phyloP scores from a whole-genome alignment of 2,329 filamentous ascomycete species.

The Aspergillus felis region DNA sequence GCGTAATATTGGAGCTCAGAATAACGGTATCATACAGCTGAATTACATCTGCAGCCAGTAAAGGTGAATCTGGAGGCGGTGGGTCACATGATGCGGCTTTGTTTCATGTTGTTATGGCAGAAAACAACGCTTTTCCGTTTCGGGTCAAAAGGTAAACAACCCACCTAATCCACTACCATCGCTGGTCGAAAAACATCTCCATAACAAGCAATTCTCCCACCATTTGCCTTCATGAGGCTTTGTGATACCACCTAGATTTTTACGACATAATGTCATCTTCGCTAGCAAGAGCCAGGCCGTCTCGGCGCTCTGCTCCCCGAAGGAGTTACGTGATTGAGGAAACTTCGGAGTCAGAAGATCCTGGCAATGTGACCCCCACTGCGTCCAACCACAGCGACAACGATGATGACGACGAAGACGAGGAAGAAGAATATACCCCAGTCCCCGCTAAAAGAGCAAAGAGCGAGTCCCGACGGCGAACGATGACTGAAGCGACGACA shows the following conservation, averaged over 20 bases:
- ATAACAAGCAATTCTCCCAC: constrained; percentile 12
- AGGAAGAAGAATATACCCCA: constrained; percentile 78
- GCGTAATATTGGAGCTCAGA: constrained; percentile 10
- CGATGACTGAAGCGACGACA: constrained; percentile 48
- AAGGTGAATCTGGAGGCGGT: constrained; percentile 22
- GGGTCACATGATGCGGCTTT: constrained; percentile 1
- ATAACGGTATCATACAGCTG: constrained; percentile 14
- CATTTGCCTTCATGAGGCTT: constrained; percentile 26
- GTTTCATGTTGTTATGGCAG: constrained; percentile 28
- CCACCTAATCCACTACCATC: constrained; percentile 25
- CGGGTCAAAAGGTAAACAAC: constrained; percentile 37
- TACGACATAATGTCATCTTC: constrained; percentile 33
- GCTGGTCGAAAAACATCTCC: constrained; percentile 17
- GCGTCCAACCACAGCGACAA: constrained; percentile 47
- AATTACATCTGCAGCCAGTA: constrained; percentile 3
- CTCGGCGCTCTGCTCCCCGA: constrained; percentile 59
- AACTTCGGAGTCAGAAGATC: constrained; percentile 69
- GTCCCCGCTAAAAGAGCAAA: constrained; percentile 58
- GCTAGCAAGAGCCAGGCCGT: constrained; percentile 49
- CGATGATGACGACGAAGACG: constrained; percentile 63
- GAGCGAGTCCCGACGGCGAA: constrained; percentile 55
- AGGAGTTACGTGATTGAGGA: constrained; percentile 73
- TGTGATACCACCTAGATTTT: constrained; percentile 12
- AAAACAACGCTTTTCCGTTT: constrained; percentile 31
- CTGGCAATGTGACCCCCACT: constrained; percentile 46